Evolutionary conservation across 352 stramenopile genomes (phyloP).

Genomic region (Pythium aphanidermatum): DNA sequence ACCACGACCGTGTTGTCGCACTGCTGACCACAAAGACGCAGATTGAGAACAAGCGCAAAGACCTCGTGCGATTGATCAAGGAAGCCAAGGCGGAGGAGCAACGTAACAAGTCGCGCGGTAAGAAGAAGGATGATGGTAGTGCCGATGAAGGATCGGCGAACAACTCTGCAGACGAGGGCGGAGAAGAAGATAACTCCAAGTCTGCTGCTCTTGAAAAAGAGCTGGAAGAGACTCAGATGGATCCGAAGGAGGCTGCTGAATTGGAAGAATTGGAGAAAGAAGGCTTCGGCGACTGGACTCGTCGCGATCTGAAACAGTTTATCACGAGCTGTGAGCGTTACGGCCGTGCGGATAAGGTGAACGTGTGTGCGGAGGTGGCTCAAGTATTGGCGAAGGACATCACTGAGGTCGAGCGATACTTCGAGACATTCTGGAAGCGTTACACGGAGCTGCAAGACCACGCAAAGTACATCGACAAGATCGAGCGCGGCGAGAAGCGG

Average conservation of each 20-base stretch:
- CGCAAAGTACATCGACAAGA: conserved; percentile 92
- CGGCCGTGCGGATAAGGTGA: conserved; percentile 87
- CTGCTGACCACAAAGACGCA: conserved; percentile 84
- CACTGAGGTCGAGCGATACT: conserved; percentile 93
- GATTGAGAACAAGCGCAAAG: conserved; percentile 87
- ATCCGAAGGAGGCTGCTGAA: conserved; percentile 53
- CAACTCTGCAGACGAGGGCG: conserved; percentile 59
- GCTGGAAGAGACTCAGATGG: conserved; percentile 71
- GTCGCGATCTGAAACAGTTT: conserved; percentile 86
- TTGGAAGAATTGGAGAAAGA: conserved; percentile 76
- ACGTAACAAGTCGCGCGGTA: conserved; percentile 56
- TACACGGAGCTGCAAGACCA: conserved; percentile 92
- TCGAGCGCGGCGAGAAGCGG: conserved; percentile 96
- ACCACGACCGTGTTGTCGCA: conserved; percentile 84
- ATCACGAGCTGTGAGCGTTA: conserved; percentile 92
- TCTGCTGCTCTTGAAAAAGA: conserved; percentile 74
- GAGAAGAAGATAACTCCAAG: conserved; percentile 39
- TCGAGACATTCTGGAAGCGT: conserved; percentile 93
- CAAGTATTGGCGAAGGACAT: conserved; percentile 88
- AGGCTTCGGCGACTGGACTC: conserved; percentile 95
- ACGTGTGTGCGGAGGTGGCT: conserved; percentile 89
- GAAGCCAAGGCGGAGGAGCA: conserved; percentile 81
- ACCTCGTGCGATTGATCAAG: conserved; percentile 75
- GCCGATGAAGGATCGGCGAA: conserved; percentile 33
- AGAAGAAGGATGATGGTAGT: conserved; percentile 53